phyloP scores from a whole-genome alignment of 2,329 filamentous ascomycete species.

The Phaeophleospora eucalypticola region DNA sequence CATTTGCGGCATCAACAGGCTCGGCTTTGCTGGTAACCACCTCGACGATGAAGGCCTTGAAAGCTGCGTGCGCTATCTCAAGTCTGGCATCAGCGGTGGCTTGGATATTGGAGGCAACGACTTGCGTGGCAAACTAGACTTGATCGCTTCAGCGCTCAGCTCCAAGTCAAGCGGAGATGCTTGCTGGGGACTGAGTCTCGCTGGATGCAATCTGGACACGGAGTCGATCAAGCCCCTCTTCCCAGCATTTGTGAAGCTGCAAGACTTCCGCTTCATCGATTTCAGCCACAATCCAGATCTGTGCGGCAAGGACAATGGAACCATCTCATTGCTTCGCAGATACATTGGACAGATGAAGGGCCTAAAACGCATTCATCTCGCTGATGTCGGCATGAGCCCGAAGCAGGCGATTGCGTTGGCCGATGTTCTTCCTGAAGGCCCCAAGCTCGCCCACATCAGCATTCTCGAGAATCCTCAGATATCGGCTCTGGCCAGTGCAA shows the following conservation, averaged over 20 bases:
- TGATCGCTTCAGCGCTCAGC: conserved; percentile 49
- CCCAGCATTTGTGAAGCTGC: conserved; percentile 65
- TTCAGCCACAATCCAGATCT: conserved; percentile 83
- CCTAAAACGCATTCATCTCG: conserved; percentile 80
- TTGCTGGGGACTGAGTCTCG: conserved; percentile 78
- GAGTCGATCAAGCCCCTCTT: conserved; percentile 69
- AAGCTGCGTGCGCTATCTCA: conserved; percentile 72
- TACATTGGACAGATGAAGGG: conserved; percentile 75
- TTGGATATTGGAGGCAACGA: conserved; percentile 88
- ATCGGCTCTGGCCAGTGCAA: conserved; percentile 66
- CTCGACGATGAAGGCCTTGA: conserved; percentile 69
- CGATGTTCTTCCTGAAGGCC: conserved; percentile 82
- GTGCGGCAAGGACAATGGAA: conserved; percentile 48
- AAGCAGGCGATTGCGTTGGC: conserved; percentile 88
- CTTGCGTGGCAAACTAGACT: conserved; percentile 45
- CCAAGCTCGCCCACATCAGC: conserved; percentile 77
- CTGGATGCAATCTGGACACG: conserved; percentile 76
- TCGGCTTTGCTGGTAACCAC: conserved; percentile 79
- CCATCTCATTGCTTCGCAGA: conserved; percentile 61
- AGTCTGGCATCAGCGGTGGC: conserved; percentile 74
- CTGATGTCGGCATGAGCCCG: conserved; percentile 75
- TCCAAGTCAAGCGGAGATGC: conserved; percentile 42
- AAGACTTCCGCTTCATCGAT: conserved; percentile 81
- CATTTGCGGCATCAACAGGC: conserved; percentile 68
- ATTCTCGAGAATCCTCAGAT: conserved; percentile 77